phyloP scores from a whole-genome alignment of 176 grass and related monocot species.

The Ananas comosus region DNA sequence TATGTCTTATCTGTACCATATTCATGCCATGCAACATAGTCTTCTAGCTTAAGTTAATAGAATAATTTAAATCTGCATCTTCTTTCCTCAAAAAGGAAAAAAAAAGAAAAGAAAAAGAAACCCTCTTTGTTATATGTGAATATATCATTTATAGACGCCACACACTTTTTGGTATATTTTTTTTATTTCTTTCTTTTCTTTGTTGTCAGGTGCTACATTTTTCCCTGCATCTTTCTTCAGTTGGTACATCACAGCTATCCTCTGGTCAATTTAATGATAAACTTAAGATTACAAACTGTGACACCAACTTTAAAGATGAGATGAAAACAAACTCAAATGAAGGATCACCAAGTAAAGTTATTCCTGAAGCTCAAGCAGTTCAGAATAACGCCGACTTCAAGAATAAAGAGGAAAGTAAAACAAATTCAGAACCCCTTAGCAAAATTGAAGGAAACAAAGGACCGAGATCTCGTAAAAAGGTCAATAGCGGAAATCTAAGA shows the following conservation, averaged over 20 bases:
- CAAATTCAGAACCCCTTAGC: conserved; percentile 19
- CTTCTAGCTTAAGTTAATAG: too few species aligned
- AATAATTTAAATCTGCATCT: too few species aligned
- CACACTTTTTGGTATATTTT: conserved; percentile 6
- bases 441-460: conserved; percentile 22
- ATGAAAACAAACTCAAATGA: conserved; percentile 2
- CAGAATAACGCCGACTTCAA: conserved; percentile 11
- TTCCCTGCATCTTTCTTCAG: conserved; percentile 62
- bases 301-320: neutral
- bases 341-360: neutral
- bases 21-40: too few species aligned
- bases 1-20: too few species aligned
- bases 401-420: conserved; percentile 16
- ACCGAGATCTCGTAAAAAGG: conserved; percentile 15
- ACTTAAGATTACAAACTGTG: conserved; percentile 26
- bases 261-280: conserved; percentile 24
- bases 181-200: conserved; percentile 5
- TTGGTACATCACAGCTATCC: conserved; percentile 23
- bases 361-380: conserved; percentile 25
- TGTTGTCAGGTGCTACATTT: conserved; percentile 43
- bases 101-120: too few species aligned
- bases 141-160: neutral
- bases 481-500: conserved; percentile 33
- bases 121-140: too few species aligned
- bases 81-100: too few species aligned